Base-by-base conservation (phyloP, 345 rosid species). In the Eutrema heterophyllum region DNA sequence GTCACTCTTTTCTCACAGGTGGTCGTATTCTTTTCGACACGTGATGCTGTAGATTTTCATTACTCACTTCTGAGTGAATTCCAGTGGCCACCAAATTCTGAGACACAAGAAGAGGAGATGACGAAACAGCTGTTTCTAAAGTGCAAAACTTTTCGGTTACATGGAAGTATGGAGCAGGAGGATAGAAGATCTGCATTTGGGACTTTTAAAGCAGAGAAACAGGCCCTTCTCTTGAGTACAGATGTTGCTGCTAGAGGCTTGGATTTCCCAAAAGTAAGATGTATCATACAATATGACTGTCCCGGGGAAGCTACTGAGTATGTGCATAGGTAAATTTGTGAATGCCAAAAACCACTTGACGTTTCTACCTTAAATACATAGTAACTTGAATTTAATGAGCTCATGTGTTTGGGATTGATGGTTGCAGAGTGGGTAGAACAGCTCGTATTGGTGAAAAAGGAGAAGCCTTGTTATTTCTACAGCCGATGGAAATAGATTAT, bases 231-330 rank as follows among this genome's bases (percentile, higher is more conserved):
- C 38, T 70, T 95, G 72, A 87, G 91, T 64, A 89, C 97, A 14
- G 99, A 95, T 82, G 82, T 92, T 76, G 84, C 97, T 57, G 93
- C 99, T 49, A 88, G 99, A 80, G 99, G 99, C 64, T 76, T 95
- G 54, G 99, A 95, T 80, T 85, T 92, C 83, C 99, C 97, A 15
- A 87, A 89, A 81, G 99, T 95, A 53, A 84, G 82, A 78, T 95
- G 97, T 74, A 95, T 92, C 69, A 85, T 92, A 72, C 99, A 95
- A 76, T 95, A 95, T 54, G 99, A 95, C 84, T 92, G 95, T 71
- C 97, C 99, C 5, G 99, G 99, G 75, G 99, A 94, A 82, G 99
- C 99, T 56, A 89, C 96, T 7, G 99, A 94, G 83, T 94, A 94
- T 72, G 99, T 92, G 64, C 97, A 92, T 73, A 88, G 98, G 98